Conservation (phyloP, 257 asterid genomes). For the Penstemon barbatus region DNA sequence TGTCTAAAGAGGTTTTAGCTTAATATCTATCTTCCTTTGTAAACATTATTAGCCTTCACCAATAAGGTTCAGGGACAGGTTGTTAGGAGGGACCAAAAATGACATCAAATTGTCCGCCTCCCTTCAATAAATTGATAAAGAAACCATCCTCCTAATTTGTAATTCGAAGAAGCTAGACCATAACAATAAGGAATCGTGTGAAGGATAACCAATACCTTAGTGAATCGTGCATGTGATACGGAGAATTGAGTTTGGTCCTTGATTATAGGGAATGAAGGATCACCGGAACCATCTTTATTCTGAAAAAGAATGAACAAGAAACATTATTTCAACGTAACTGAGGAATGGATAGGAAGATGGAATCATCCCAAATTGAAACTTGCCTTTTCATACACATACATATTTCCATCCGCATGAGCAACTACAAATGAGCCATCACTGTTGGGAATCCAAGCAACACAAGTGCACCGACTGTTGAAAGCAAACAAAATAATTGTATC, state of each 20-base stretch:
- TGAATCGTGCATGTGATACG: constrained; percentile 92
- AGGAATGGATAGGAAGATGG: constrained; percentile 3
- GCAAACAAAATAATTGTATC: constrained; percentile 32
- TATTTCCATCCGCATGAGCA: constrained; percentile 93
- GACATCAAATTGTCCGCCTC: neutral
- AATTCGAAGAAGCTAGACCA: neutral
- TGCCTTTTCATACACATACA: constrained; percentile 93
- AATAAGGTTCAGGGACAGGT: neutral
- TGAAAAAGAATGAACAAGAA: constrained; percentile 36
- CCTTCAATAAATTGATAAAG: constrained; percentile 14
- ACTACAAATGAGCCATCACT: constrained; percentile 88
- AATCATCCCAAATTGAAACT: constrained; percentile 34
- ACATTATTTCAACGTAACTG: neutral
- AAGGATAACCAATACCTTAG: constrained; percentile 61
- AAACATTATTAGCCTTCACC: neutral
- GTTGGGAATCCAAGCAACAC: constrained; percentile 91
- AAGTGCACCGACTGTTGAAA: constrained; percentile 79
- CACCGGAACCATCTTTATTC: constrained; percentile 93
- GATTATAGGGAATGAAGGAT: constrained; percentile 90
- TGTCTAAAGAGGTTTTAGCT: neutral
- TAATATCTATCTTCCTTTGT: neutral
- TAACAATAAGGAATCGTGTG: neutral
- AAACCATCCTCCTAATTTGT: constrained; percentile 5
- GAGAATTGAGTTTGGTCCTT: constrained; percentile 95
- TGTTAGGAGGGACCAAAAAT: constrained; percentile 1